A percentile compares a stretch with the other conserved stretches of the same genome.
phyloP scores from a whole-genome alignment of 139 green algal genomes.

The Microglena sp. region DNA sequence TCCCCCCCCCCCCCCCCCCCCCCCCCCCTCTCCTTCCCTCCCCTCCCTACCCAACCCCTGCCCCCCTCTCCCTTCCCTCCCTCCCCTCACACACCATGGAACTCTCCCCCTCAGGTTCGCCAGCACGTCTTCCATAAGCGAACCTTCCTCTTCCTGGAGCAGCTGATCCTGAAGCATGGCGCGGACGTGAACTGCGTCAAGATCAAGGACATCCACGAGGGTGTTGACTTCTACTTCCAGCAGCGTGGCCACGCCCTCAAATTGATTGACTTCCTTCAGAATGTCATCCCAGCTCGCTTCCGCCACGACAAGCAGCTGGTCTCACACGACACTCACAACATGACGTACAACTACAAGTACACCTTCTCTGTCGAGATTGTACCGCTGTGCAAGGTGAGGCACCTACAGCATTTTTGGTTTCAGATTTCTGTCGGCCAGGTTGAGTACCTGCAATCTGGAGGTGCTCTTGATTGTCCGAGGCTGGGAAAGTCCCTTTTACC shows the following conservation, averaged over 20 bases:
- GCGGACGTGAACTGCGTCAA: constrained; percentile 64
- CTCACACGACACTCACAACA: constrained; percentile 84
- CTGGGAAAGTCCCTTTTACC: no score
- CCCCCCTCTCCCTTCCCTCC: neutral
- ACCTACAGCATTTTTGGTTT: no score
- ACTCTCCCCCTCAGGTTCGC: constrained; percentile 49
- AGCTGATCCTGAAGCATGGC: constrained; percentile 93
- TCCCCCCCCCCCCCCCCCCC: no score
- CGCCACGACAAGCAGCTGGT: constrained; percentile 95
- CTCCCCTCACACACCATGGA: neutral
- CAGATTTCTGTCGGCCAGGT: no score
- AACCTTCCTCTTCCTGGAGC: constrained; percentile 98
- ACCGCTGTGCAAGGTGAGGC: constrained; percentile 71
- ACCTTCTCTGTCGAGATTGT: constrained; percentile 94
- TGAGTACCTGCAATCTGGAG: neutral
- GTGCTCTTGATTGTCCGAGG: neutral
- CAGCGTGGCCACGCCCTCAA: constrained; percentile 76
- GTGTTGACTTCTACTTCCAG: constrained; percentile 94
- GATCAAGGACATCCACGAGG: constrained; percentile 70
- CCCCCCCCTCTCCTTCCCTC: neutral
- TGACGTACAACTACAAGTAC: constrained; percentile 98
- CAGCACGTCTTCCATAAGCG: constrained; percentile 96
- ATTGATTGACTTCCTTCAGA: constrained; percentile 92
- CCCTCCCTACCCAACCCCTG: neutral
- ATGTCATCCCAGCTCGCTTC: constrained; percentile 51